Conservation (phyloP, 192 early-diverging fungal genomes). For the Coemansia sp. region DNA sequence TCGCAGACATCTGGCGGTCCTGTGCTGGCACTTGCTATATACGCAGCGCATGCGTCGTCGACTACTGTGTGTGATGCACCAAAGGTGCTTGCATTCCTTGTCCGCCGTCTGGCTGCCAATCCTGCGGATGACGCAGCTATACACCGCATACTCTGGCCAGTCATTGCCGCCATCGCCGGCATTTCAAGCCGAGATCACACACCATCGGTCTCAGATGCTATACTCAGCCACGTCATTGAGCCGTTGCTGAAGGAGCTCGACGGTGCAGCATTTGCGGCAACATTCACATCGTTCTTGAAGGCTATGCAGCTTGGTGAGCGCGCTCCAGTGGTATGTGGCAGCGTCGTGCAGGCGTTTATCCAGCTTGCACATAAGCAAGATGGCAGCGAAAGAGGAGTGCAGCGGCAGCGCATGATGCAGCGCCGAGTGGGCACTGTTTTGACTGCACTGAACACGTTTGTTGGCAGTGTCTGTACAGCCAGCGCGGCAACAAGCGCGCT, state of each 20-base stretch:
- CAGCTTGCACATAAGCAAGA: constrained; percentile 18
- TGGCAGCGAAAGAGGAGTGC: background rate
- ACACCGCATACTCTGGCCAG: constrained; percentile 1
- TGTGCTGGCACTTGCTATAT: constrained; percentile 2
- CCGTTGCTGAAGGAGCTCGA: constrained; percentile 33
- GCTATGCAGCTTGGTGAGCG: constrained; percentile 3
- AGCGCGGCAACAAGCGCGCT: constrained; percentile 7
- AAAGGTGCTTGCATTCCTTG: constrained; percentile 17
- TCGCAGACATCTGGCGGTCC: background rate
- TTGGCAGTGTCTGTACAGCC: background rate
- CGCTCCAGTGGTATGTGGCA: constrained; percentile 3
- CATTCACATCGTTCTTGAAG: constrained; percentile 18
- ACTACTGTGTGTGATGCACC: background rate
- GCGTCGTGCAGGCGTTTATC: constrained; percentile 26
- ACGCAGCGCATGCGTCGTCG: constrained; percentile 5
- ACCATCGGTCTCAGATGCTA: background rate
- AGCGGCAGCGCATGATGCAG: constrained; percentile 35
- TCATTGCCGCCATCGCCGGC: background rate
- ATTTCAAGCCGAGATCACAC: background rate
- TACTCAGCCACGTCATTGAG: constrained; percentile 20
- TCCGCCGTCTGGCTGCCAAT: constrained; percentile 11
- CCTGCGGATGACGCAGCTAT: background rate
- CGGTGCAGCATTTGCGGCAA: constrained; percentile 12
- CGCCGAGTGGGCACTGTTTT: constrained; percentile 22
- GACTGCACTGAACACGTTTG: constrained; percentile 16